Evolutionary conservation across 306 rosid species (phyloP).

Genomic region (Glycine soja): DNA sequence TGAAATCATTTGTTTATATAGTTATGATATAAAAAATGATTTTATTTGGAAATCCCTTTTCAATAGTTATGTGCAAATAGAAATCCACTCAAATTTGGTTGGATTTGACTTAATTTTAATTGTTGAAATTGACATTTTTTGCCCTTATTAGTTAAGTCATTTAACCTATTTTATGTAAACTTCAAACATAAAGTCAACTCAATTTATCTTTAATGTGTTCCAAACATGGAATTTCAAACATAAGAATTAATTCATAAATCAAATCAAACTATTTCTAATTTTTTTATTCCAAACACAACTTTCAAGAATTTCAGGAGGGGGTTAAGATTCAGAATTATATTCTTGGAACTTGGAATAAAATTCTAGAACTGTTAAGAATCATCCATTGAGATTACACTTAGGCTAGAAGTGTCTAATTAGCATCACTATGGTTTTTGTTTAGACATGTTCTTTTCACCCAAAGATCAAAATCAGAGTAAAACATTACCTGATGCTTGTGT

Average conservation of each 20-base stretch:
- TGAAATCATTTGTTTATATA: neutral
- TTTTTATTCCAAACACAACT: slow-evolving; percentile 12
- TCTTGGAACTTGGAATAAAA: slow-evolving; percentile 16
- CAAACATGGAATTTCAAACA: neutral
- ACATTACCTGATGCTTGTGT: slow-evolving; percentile 85
- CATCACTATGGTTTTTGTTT: slow-evolving; percentile 38
- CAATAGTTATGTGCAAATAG: neutral
- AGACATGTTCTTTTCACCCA: slow-evolving; percentile 22
- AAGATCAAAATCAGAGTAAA: slow-evolving; percentile 31
- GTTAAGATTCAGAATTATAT: slow-evolving; percentile 40
- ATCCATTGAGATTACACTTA: slow-evolving; percentile 13
- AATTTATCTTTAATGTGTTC: neutral
- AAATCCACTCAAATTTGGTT: slow-evolving; percentile 11
- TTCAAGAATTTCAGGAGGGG: slow-evolving; percentile 18
- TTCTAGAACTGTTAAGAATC: slow-evolving; percentile 13
- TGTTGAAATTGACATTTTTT: slow-evolving; percentile 1
- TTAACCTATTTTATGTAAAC: neutral
- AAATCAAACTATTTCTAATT: neutral
- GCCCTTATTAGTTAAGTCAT: neutral
- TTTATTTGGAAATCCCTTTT: neutral
- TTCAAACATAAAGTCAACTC: slow-evolving; percentile 18
- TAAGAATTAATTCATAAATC: slow-evolving; percentile 9
- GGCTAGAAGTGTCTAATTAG: slow-evolving; percentile 20
- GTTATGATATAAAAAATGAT: neutral
- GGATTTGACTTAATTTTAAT: neutral